Evolutionary conservation across 495 filamentous ascomycete genomes (phyloP).

Genomic region (Hypoxylon fuscum): DNA sequence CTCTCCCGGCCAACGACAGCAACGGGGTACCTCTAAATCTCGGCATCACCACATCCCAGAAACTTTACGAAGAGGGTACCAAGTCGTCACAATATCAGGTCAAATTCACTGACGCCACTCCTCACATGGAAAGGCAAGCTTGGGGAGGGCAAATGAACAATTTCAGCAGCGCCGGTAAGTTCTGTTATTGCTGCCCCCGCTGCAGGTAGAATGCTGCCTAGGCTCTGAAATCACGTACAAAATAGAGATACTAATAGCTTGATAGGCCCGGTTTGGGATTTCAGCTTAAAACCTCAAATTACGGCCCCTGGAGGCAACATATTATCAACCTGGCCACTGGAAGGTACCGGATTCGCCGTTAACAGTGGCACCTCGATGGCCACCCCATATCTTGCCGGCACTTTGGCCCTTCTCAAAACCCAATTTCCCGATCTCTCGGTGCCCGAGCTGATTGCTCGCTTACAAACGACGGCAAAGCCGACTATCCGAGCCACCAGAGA

Average conservation of each 20-base stretch:
- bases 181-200: background rate
- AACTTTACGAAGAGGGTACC: background rate
- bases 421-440: background rate
- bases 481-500: background rate
- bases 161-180: slow-evolving; percentile 10
- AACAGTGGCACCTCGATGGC: slow-evolving; percentile 58
- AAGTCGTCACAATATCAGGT: slow-evolving; percentile 5
- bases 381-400: slow-evolving; percentile 53
- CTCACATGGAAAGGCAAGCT: slow-evolving; percentile 1
- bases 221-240: background rate
- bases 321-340: slow-evolving; percentile 47
- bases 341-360: slow-evolving; percentile 47
- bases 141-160: slow-evolving; percentile 4
- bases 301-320: slow-evolving; percentile 53
- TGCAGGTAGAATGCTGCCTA: slow-evolving; percentile 22
- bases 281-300: slow-evolving; percentile 49
- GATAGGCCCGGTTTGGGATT: slow-evolving; percentile 46
- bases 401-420: background rate
- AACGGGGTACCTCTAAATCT: background rate
- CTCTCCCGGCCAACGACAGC: background rate
- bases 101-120: background rate
- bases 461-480: background rate
- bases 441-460: background rate
- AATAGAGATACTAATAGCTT: slow-evolving; percentile 42
- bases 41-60: background rate